Conservation (phyloP, 2,329 filamentous ascomycete species). For the Coniosporium tulheliwenetii region DNA sequence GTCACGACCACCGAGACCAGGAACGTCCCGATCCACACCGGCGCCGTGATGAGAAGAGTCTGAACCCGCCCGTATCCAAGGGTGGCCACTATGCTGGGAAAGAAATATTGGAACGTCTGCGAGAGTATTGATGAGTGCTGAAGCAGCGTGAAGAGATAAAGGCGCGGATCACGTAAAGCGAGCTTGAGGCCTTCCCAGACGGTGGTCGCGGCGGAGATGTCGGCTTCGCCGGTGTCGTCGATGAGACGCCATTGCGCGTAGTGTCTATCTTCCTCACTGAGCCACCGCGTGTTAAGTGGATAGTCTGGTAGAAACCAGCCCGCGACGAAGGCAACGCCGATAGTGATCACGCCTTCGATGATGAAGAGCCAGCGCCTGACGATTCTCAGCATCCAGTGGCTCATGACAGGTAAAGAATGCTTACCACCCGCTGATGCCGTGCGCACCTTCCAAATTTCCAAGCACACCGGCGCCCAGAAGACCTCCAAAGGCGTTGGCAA, state of each 20-base stretch:
- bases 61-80: slow-evolving; percentile 40
- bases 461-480: slow-evolving; percentile 35
- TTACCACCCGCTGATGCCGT: slow-evolving; percentile 23
- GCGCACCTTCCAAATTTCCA: slow-evolving; percentile 10
- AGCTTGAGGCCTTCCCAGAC: slow-evolving; percentile 32
- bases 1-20: slow-evolving; percentile 38
- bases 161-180: slow-evolving; percentile 31
- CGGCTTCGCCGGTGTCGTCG: slow-evolving; percentile 30
- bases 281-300: slow-evolving; percentile 36
- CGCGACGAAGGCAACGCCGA: slow-evolving; percentile 9
- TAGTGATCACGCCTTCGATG: slow-evolving; percentile 16
- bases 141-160: slow-evolving; percentile 39
- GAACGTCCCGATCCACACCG: slow-evolving; percentile 41
- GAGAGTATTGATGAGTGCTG: slow-evolving; percentile 37
- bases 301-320: slow-evolving; percentile 32
- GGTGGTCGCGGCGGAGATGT: slow-evolving; percentile 21
- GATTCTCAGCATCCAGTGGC: too few species aligned
- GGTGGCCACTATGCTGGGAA: too few species aligned
- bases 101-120: slow-evolving; percentile 49
- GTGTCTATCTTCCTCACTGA: slow-evolving; percentile 34
- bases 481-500: slow-evolving; percentile 34
- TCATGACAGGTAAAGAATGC: too few species aligned
- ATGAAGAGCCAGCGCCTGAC: slow-evolving; percentile 12
- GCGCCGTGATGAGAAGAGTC: slow-evolving; percentile 41
- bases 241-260: slow-evolving; percentile 38